These are phyloP conservation scores for Eucalyptus pauciflora DNA, from an alignment of 345 rosid species.

Conservation along the genomic window DNA sequence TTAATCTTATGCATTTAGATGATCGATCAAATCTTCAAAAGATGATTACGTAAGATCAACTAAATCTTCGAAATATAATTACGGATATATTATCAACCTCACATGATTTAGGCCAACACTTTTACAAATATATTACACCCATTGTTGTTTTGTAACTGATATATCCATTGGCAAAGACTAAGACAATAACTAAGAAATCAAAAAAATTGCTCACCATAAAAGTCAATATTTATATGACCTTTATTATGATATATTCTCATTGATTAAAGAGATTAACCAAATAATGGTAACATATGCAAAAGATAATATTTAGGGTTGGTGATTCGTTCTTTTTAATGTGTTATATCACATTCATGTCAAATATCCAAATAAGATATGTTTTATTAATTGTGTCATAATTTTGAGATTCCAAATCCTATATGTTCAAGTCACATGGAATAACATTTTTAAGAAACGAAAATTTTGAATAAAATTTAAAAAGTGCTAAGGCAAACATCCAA, in stretches of 20 bases:
- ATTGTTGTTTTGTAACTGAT: background rate
- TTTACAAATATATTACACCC: background rate
- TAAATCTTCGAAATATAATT: too few species aligned
- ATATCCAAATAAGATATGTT: background rate
- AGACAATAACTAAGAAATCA: background rate
- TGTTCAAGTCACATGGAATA: background rate
- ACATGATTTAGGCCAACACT: too few species aligned
- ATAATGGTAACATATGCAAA: background rate
- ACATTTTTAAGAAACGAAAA: background rate
- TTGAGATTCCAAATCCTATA: background rate
- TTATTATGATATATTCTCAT: background rate
- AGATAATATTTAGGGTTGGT: background rate
- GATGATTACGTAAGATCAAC: too few species aligned
- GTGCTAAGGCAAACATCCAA: background rate
- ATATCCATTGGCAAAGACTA: background rate
- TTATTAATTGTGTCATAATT: background rate
- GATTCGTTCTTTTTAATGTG: background rate
- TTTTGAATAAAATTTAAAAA: too few species aligned
- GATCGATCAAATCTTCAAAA: background rate
- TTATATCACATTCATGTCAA: background rate
- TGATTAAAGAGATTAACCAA: background rate
- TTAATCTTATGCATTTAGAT: too few species aligned
- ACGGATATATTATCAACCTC: too few species aligned
- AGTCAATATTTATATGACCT: background rate
- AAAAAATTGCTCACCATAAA: background rate